Evolutionary conservation across 2,329 filamentous ascomycete genomes (phyloP).

Genomic region (Ophiostoma ips): DNA sequence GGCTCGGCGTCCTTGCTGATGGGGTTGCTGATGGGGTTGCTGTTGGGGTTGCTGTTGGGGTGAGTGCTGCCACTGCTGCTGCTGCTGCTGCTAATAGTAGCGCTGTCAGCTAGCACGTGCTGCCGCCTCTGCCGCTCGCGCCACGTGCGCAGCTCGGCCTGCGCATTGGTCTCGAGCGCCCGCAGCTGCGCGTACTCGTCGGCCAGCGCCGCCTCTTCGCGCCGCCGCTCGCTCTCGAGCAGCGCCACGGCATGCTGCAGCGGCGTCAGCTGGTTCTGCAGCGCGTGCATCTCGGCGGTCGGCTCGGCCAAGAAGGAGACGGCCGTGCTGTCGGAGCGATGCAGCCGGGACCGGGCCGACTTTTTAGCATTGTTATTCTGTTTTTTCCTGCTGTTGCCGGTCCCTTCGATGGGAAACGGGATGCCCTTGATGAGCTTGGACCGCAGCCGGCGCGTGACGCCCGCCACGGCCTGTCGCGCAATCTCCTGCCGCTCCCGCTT

Average conservation of each 20-base stretch:
- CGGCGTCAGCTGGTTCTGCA: conserved; percentile 48
- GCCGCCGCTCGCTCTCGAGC: conserved; percentile 41
- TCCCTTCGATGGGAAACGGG: conserved; percentile 40
- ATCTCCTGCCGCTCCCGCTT: conserved; percentile 29
- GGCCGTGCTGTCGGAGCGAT: conserved; percentile 21
- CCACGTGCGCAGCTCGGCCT: conserved; percentile 37
- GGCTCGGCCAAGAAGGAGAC: conserved; percentile 43
- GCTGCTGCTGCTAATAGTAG: no score
- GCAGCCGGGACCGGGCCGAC: no score
- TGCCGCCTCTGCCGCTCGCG: conserved; percentile 34
- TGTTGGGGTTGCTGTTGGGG: not conserved
- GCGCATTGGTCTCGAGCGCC: conserved; percentile 41
- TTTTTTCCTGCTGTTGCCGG: not conserved
- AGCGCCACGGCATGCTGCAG: conserved; percentile 48
- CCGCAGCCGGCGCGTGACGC: conserved; percentile 40
- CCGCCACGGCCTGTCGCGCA: conserved; percentile 40
- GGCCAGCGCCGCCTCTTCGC: conserved; percentile 41
- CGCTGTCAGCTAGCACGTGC: conserved; percentile 35
- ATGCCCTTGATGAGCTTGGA: conserved; percentile 45
- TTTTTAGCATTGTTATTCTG: not conserved
- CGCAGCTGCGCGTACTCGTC: conserved; percentile 38
- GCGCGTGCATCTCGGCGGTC: conserved; percentile 45
- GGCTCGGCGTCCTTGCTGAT: not conserved
- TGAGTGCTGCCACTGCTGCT: no score
- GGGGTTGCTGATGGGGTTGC: not conserved